Evolutionary conservation across 345 rosid species (phyloP).

Genomic region (Eucalyptus tenuipes): DNA sequence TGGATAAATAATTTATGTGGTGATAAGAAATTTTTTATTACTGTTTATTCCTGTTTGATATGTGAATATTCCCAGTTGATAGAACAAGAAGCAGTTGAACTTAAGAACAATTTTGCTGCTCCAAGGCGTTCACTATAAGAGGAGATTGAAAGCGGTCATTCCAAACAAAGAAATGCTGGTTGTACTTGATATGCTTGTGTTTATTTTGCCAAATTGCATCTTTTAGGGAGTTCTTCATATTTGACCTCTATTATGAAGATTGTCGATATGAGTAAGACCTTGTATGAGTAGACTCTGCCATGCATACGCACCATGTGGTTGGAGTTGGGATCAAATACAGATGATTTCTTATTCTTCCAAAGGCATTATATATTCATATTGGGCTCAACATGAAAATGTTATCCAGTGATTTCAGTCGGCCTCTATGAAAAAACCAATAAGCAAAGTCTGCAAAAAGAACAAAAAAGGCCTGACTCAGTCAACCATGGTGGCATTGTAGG

Average conservation of each 20-base stretch:
- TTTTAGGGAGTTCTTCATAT: background rate
- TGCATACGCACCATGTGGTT: background rate
- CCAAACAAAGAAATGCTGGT: conserved; percentile 84
- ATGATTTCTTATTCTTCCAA: background rate
- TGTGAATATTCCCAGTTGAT: conserved; percentile 25
- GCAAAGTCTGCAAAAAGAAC: background rate
- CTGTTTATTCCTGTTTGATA: background rate
- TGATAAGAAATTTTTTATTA: background rate
- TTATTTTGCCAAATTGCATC: background rate
- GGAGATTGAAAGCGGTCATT: conserved; percentile 63
- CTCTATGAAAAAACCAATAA: background rate
- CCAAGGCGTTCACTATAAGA: conserved; percentile 73
- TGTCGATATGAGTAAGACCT: background rate
- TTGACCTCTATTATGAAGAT: background rate
- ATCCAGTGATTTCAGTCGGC: background rate
- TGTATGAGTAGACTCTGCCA: background rate
- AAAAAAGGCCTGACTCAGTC: background rate
- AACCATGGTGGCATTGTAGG: background rate
- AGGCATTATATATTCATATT: background rate
- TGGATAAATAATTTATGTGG: background rate
- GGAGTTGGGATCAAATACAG: background rate
- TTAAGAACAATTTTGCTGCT: conserved; percentile 59
- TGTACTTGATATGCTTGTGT: conserved; percentile 24
- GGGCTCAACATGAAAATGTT: background rate
- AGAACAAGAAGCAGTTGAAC: conserved; percentile 74